Conservation (phyloP, 2,329 filamentous ascomycete species). For the Fusarium udum region DNA sequence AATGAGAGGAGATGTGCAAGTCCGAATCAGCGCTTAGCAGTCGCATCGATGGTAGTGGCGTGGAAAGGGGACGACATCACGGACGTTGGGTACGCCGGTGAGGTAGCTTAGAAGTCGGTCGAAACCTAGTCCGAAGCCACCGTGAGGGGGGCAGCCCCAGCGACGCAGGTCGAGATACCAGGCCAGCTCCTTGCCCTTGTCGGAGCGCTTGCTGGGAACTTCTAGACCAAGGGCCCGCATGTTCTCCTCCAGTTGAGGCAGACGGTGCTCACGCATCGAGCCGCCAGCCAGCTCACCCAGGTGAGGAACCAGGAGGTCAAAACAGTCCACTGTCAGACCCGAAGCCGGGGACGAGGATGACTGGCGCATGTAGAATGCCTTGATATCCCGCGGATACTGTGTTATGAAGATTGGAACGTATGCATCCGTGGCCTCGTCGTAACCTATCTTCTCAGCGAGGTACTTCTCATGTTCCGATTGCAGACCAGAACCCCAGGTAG, state of each 20-base stretch:
- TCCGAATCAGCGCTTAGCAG: conserved; percentile 52
- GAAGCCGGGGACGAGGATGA: conserved; percentile 43
- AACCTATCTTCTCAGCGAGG: conserved; percentile 74
- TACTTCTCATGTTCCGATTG: conserved; percentile 94
- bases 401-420: conserved; percentile 86
- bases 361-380: conserved; percentile 80
- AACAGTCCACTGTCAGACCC: conserved; percentile 79
- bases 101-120: conserved; percentile 88
- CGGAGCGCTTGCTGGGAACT: conserved; percentile 46
- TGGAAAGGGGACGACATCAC: conserved; percentile 88
- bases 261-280: conserved; percentile 86
- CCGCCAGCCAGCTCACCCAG: conserved; percentile 89
- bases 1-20: not conserved
- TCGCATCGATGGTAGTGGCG: conserved; percentile 74
- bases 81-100: conserved; percentile 80
- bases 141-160: conserved; percentile 92
- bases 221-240: conserved; percentile 76
- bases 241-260: conserved; percentile 71
- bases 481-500: conserved; percentile 77
- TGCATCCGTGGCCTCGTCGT: conserved; percentile 54
- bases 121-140: conserved; percentile 90
- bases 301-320: conserved; percentile 87
- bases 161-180: conserved; percentile 92
- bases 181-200: conserved; percentile 58
- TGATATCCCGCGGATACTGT: conserved; percentile 86